Base-by-base conservation (phyloP, 768 basidiomycete genomes). In the Tubosaeta sp. region DNA sequence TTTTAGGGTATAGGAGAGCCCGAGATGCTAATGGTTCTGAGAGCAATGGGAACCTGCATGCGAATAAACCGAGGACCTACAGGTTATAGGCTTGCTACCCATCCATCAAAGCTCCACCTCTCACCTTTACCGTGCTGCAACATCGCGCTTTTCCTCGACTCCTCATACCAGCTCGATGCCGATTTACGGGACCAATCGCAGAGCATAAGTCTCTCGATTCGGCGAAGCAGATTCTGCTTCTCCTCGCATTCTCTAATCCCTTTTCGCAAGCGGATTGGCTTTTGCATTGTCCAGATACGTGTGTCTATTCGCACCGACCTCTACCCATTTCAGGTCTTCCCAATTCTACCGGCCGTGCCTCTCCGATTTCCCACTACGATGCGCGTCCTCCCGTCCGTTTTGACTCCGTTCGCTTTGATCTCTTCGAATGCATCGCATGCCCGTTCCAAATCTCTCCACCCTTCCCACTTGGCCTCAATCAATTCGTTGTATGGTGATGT, bases 401-500 rank as follows among this genome's bases (percentile, higher is more conserved):
- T 76, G 12, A 95, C 83, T 13, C 88, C 89, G 59, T 94, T 91
- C 35, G 83, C 75, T 22, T 72, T 68, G 92, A 97, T 95, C 66
- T 95, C 93, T 52, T 84, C 78, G 16, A 95, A 68, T 6, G 85
- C 82, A 17, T 80, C 77, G 48, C 80, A 79, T 0, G 93, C 84
- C 26, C 87, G 89, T 43, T 79, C 76, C 33, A 94, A 71, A 71
- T 95, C 91, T n/a, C 81, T 80, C 74, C 95, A 91, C 50, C 77
- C 82, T 8, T 73, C 70, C 95, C 95, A 97, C 17, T 82, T 82
- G n/a, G 88, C 91, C 61, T 81, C 75, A 26, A 97, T 80, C 17
- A 94, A 76, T 65, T 95, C 91, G 67, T 94, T 92, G 70, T 95
- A 97, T 10, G 77, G 77, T 0, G 93, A 88, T 10, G 90, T 87